These are phyloP conservation scores for Spathaspora passalidarum DNA, from an alignment of 805 yeast species.

Conservation along the genomic window DNA sequence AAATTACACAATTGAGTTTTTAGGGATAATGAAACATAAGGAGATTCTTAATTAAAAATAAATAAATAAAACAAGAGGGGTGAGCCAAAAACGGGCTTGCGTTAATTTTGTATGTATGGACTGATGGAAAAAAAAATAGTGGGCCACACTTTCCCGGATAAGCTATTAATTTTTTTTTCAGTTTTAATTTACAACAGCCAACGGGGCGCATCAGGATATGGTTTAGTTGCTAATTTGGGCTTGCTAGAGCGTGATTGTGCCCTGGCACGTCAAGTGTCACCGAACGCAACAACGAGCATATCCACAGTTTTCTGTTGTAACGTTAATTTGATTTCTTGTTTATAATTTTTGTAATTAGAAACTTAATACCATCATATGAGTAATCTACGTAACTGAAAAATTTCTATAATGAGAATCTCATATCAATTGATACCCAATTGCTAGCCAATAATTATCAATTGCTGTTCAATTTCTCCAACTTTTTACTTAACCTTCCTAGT, in stretches of 20 bases:
- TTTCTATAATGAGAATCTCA: neutral
- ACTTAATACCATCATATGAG: neutral
- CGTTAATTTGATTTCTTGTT: neutral
- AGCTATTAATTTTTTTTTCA: neutral
- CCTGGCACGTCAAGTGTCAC: no score
- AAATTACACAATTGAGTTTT: neutral
- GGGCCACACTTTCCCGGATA: conserved; percentile 1
- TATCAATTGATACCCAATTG: neutral
- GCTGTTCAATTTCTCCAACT: neutral
- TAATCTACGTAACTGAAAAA: neutral
- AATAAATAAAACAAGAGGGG: neutral
- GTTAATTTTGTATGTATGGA: neutral
- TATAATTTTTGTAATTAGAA: neutral
- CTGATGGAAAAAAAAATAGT: neutral
- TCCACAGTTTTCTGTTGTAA: neutral
- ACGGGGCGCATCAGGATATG: neutral
- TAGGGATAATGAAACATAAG: conserved; percentile 1
- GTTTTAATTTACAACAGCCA: neutral
- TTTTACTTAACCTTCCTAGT: neutral
- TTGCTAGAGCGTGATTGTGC: no score
- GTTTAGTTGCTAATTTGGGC: no score
- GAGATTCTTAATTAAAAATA: neutral
- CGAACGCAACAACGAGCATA: no score
- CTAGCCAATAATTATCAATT: neutral
- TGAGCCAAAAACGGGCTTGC: neutral